Evolutionary conservation across 441 rosid species (phyloP), one percentile per base, ranked within the genome.

Genomic region (Aquilaria agallochum): DNA sequence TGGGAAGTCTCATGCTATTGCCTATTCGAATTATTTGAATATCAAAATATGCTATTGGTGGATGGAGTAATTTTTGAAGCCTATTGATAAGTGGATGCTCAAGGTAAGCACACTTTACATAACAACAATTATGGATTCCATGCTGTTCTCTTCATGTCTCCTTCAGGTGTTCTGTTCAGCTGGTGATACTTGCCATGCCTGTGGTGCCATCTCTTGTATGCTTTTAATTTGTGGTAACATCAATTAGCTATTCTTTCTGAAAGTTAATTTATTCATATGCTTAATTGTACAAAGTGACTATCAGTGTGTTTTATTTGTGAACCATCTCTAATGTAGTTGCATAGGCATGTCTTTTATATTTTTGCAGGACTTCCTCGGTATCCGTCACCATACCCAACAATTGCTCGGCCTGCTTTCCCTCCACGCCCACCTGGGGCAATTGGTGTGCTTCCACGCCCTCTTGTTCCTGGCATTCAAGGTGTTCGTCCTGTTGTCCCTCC

Each of bases 151-250:
- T 88, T 74, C 64, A 82, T 85, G 81, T 88, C 73, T 79, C 83
- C 93, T 78, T 80, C 97, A 89, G 97, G 97, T 80, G 85, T 74
- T 84, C 83, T 89, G 72, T 84, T 87, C 92, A 79, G 89, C 95
- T 81, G 88, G 92, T 92, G 96, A 78, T 91, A 79, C 79, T 89
- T 91, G 86, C 79, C 81, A 83, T 88, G 82, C 91, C 75, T 83
- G 64, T 89, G 96, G 87, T 87, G 83, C 83, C 88, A 80, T 91
- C 90, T 81, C 87, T 94, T 76, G 65, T 86, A 80, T 89, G 87
- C 83, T 95, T 85, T 86, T 89, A 67, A 76, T 92, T 80, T 92
- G 90, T 92, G 97, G 97, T 95, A 89, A 88, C 84, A 66, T 49
- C 72, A 71, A 80, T 77, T 75, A 72, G 75, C 80, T 76, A 67